Conservation (phyloP, 2,329 filamentous ascomycete genomes). For the Fusarium sp. region DNA sequence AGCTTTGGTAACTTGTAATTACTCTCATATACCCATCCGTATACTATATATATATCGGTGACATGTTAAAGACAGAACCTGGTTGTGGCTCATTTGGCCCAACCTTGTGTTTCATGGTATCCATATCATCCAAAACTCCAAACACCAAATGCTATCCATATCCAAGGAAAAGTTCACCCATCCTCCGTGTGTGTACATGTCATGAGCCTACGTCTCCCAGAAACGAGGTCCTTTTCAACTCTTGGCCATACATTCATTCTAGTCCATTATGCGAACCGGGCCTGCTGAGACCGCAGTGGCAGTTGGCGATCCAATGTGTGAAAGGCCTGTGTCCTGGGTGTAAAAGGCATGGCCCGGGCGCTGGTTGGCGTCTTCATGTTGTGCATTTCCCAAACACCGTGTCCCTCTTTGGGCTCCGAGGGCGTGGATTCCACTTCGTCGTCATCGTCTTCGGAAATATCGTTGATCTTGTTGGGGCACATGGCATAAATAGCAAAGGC, state of each 20-base stretch:
- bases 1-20: not conserved
- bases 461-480: conserved; percentile 67
- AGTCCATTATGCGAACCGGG: conserved; percentile 26
- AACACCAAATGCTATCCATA: conserved; percentile 35
- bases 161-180: conserved; percentile 23
- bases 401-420: conserved; percentile 52
- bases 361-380: conserved; percentile 56
- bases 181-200: not conserved
- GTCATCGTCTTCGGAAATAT: conserved; percentile 57
- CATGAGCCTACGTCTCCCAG: not conserved
- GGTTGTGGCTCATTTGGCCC: conserved; percentile 18
- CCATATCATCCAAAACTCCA: conserved; percentile 34
- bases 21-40: not conserved
- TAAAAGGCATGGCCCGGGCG: conserved; percentile 61
- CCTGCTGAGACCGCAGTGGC: conserved; percentile 58
- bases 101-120: conserved; percentile 27
- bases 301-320: conserved; percentile 71
- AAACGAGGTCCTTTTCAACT: not conserved
- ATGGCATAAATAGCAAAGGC: conserved; percentile 69
- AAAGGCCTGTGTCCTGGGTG: conserved; percentile 76
- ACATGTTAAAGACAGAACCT: conserved; percentile 7
- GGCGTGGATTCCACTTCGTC: conserved; percentile 54
- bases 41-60: not conserved
- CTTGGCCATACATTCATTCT: not conserved
- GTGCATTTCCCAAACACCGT: conserved; percentile 70